Percentiles rank a stretch among this genome's conserved stretches.
phyloP scores from a whole-genome alignment of 192 early-diverging fungal genomes.

The Linnemannia zychae region DNA sequence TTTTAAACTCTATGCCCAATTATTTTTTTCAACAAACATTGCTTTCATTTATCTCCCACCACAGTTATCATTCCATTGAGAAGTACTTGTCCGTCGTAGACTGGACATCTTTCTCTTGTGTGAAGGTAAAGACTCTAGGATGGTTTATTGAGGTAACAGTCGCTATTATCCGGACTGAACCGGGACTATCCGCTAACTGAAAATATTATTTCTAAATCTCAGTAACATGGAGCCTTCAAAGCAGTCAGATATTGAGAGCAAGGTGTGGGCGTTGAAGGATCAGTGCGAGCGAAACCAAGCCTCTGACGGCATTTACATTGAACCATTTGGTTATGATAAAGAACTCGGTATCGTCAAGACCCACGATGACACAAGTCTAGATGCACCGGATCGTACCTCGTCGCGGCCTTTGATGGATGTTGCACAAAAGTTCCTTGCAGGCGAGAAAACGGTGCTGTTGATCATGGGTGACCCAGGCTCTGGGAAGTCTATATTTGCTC shows the following conservation, averaged over 20 bases:
- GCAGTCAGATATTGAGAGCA: not conserved
- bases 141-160: too few relatives aligned
- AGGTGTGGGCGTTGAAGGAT: not conserved
- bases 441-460: not conserved
- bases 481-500: not conserved
- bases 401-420: not conserved
- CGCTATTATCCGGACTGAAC: too few relatives aligned
- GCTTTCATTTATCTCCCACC: too few relatives aligned
- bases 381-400: not conserved
- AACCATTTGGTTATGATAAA: not conserved
- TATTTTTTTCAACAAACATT: too few relatives aligned
- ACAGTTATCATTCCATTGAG: too few relatives aligned
- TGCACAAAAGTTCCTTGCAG: not conserved
- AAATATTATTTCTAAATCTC: too few relatives aligned
- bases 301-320: not conserved
- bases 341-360: not conserved
- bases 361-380: not conserved
- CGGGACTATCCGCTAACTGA: too few relatives aligned
- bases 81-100: too few relatives aligned
- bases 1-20: too few relatives aligned
- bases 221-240: not conserved
- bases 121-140: too few relatives aligned
- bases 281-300: not conserved
- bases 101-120: too few relatives aligned
- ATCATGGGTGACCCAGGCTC: not conserved